Evolutionary conservation across 2,329 filamentous ascomycete genomes (phyloP).

Genomic region (Aureobasidium sp.): DNA sequence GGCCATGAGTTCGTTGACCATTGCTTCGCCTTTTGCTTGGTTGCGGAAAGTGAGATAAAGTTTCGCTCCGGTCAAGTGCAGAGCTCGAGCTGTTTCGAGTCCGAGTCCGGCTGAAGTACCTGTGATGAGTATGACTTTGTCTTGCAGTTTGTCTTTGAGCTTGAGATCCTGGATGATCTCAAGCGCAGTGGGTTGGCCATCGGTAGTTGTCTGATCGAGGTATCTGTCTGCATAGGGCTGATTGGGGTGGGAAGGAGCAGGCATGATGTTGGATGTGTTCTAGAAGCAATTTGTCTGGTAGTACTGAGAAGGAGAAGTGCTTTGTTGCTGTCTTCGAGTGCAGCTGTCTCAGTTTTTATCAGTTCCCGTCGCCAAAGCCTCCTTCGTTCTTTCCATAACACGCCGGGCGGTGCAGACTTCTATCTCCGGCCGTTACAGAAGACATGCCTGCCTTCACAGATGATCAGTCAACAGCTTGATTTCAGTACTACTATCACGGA

Average conservation of each 20-base stretch:
- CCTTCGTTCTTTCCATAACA: background rate
- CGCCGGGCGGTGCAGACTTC: background rate
- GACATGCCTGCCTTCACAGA: background rate
- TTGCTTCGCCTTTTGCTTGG: slow-evolving; percentile 29
- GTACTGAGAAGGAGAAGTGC: background rate
- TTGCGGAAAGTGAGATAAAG: slow-evolving; percentile 37
- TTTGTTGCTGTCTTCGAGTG: background rate
- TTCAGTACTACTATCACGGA: too few species aligned
- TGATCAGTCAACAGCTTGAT: background rate
- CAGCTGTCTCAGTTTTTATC: background rate
- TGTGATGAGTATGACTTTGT: slow-evolving; percentile 34
- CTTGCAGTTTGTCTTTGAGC: slow-evolving; percentile 26
- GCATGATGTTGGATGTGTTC: too few species aligned
- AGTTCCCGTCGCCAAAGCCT: background rate
- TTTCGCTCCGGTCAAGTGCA: slow-evolving; percentile 37
- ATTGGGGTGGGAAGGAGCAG: slow-evolving; percentile 17
- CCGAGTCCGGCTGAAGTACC: slow-evolving; percentile 37
- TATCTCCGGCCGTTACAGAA: background rate
- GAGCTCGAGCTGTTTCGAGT: slow-evolving; percentile 35
- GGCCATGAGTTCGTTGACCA: slow-evolving; percentile 20
- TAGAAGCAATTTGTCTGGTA: too few species aligned
- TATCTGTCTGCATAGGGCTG: slow-evolving; percentile 21
- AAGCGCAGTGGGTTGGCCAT: too few species aligned
- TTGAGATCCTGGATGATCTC: slow-evolving; percentile 20
- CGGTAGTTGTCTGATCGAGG: too few species aligned